Percentiles rank a stretch among this genome's conserved stretches.
These are phyloP conservation scores for Phytophthora tentaculata DNA, from an alignment of 352 stramenopile genomes.

Conservation along the genomic window DNA sequence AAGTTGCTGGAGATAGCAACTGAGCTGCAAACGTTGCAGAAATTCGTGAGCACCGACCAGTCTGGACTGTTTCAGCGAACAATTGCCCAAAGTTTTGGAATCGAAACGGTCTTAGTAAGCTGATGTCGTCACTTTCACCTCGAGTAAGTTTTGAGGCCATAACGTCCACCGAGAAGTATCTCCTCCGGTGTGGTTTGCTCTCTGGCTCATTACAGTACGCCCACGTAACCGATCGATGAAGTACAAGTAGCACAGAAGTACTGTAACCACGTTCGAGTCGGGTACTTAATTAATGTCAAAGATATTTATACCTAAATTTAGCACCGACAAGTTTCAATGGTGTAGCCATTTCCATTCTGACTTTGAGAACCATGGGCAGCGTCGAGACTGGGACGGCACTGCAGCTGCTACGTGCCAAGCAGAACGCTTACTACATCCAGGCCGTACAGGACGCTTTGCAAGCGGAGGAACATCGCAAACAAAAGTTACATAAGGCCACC, in stretches of 20 bases:
- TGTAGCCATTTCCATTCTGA: slow-evolving; percentile 4
- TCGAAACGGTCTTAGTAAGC: slow-evolving; percentile 1
- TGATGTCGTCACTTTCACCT: background rate
- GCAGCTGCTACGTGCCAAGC: slow-evolving; percentile 12
- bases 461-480: slow-evolving; percentile 57
- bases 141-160: too few species aligned
- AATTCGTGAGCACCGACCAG: background rate
- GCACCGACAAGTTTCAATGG: background rate
- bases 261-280: too few species aligned
- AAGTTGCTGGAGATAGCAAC: background rate
- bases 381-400: slow-evolving; percentile 17
- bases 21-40: background rate
- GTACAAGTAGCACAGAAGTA: too few species aligned
- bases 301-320: background rate
- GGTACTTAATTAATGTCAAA: too few species aligned
- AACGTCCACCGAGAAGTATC: too few species aligned
- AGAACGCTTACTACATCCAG: slow-evolving; percentile 56
- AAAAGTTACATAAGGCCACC: slow-evolving; percentile 40
- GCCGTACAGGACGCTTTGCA: slow-evolving; percentile 59
- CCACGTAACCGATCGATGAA: too few species aligned
- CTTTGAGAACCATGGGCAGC: slow-evolving; percentile 8
- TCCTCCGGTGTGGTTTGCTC: background rate
- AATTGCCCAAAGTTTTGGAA: slow-evolving; percentile 19
- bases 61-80: slow-evolving; percentile 19
- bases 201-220: too few species aligned